Evolutionary conservation across 345 rosid species (phyloP).

Genomic region (rapeseed (Brassica napus)): Da-Ae NC_063439.1:6147501-6148000

Average conservation of each 20-base stretch:
- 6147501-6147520: background rate
- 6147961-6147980: slow-evolving; percentile 82
- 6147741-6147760: slow-evolving; percentile 92
- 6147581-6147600: slow-evolving; percentile 4
- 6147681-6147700: slow-evolving; percentile 72
- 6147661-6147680: no score
- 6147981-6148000: background rate
- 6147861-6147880: background rate
- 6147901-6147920: slow-evolving; percentile 87
- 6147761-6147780: slow-evolving; percentile 86
- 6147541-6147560: background rate
- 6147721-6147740: slow-evolving; percentile 91
- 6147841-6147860: background rate
- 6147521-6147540: background rate
- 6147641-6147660: background rate
- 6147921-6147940: slow-evolving; percentile 88
- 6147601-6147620: slow-evolving; percentile 3
- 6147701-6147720: slow-evolving; percentile 92
- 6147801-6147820: slow-evolving; percentile 68
- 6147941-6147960: slow-evolving; percentile 98
- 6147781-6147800: slow-evolving; percentile 93
- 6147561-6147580: background rate
- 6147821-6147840: background rate
- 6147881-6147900: slow-evolving; percentile 75
- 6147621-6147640: background rate